Conservation (phyloP, 164 flowering plant genomes). For the Houttuynia cordata region DNA sequence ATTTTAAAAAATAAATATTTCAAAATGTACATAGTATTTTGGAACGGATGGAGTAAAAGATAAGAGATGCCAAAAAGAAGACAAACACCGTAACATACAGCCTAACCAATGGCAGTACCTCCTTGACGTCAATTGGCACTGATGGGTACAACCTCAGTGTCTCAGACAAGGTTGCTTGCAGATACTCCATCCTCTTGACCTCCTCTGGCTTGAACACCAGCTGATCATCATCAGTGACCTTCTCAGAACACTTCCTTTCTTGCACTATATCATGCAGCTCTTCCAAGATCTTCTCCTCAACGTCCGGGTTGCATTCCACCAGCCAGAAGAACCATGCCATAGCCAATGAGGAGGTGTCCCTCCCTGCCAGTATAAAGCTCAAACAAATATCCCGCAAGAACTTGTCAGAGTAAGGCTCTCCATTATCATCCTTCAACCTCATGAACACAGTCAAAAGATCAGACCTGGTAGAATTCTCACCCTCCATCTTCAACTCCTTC, state of each 20-base stretch:
- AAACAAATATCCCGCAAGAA: constrained; percentile 81
- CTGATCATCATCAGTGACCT: background rate
- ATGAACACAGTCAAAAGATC: constrained; percentile 76
- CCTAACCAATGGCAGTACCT: too few species aligned
- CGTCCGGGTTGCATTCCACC: constrained; percentile 40
- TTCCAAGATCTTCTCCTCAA: constrained; percentile 46
- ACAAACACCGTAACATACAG: too few species aligned
- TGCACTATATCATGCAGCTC: constrained; percentile 39
- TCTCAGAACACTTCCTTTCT: constrained; percentile 14
- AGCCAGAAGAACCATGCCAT: constrained; percentile 94
- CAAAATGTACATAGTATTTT: too few species aligned
- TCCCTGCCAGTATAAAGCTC: constrained; percentile 83
- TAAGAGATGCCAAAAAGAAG: too few species aligned
- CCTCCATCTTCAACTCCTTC: constrained; percentile 36
- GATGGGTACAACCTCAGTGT: constrained; percentile 87
- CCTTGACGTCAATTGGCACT: constrained; percentile 83
- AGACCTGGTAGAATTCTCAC: constrained; percentile 22
- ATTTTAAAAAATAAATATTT: too few species aligned
- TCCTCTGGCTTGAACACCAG: constrained; percentile 61
- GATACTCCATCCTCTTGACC: constrained; percentile 83
- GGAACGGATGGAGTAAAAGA: too few species aligned
- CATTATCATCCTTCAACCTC: constrained; percentile 55
- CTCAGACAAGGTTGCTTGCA: constrained; percentile 88
- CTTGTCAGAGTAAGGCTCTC: constrained; percentile 49
- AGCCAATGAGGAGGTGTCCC: constrained; percentile 92